These are phyloP conservation scores for Salix viminalis DNA, from an alignment of 345 rosid species.

Conservation along the genomic window DNA sequence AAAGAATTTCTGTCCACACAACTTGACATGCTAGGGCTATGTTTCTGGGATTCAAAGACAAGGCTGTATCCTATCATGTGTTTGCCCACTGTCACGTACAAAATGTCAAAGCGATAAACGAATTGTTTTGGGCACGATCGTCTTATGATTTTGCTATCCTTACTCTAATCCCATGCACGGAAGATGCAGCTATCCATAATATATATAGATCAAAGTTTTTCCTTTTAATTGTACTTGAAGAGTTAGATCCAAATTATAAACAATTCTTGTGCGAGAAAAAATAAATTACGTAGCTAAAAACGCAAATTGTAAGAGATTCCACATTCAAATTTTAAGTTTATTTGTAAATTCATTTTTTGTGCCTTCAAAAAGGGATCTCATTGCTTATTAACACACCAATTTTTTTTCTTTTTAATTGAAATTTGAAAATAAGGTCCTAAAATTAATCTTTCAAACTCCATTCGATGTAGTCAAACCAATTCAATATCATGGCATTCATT, in stretches of 20 bases:
- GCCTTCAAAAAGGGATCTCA: too few relatives aligned
- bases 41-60: background rate
- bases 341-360: too few relatives aligned
- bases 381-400: background rate
- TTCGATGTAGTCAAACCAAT: background rate
- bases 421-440: too few relatives aligned
- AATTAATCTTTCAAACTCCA: background rate
- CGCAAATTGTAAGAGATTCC: too few relatives aligned
- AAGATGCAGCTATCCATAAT: background rate
- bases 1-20: background rate
- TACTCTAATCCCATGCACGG: too few relatives aligned
- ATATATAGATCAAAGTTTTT: background rate
- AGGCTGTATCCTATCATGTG: background rate
- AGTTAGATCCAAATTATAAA: too few relatives aligned
- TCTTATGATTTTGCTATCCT: background rate
- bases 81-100: background rate
- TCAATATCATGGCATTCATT: background rate
- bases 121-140: background rate
- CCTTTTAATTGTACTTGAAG: background rate
- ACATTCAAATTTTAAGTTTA: too few relatives aligned
- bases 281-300: too few relatives aligned
- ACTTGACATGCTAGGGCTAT: slow-evolving; percentile 1
- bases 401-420: too few relatives aligned
- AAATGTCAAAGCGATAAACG: background rate
- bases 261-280: background rate